These are phyloP conservation scores for Herpotrichia juniperi DNA, from an alignment of 2,329 filamentous ascomycete genomes.

Conservation along the genomic window DNA sequence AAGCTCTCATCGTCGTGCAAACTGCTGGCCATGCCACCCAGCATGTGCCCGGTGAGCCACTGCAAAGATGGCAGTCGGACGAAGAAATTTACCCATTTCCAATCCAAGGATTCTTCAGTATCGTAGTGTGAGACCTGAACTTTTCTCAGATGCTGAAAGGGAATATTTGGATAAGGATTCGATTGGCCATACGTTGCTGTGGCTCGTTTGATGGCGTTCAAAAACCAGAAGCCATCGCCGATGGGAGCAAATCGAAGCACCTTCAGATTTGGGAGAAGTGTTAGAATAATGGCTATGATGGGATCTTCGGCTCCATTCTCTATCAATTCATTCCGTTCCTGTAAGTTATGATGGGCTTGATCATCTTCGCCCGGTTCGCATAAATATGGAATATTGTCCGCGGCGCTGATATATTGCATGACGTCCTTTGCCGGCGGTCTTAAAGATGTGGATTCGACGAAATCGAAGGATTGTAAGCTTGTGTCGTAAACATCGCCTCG, in stretches of 20 bases:
- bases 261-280: neutral
- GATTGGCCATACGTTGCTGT: neutral
- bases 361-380: neutral
- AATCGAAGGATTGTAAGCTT: neutral
- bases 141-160: slow-evolving; percentile 1
- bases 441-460: neutral
- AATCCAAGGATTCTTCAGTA: neutral
- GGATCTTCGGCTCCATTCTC: neutral
- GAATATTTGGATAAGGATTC: neutral
- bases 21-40: neutral
- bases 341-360: no score
- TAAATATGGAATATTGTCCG: neutral
- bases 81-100: neutral
- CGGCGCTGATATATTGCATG: neutral
- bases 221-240: neutral
- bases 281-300: slow-evolving; percentile 1
- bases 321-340: neutral
- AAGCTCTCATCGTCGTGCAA: neutral
- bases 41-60: slow-evolving; percentile 1
- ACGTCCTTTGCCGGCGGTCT: neutral
- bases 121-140: neutral
- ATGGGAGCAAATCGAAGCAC: neutral
- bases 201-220: neutral
- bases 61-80: slow-evolving; percentile 1
- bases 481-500: neutral